These are phyloP conservation scores for Aspergillus saccharolyticus DNA, from an alignment of 495 filamentous ascomycete species.

Conservation along the genomic window DNA sequence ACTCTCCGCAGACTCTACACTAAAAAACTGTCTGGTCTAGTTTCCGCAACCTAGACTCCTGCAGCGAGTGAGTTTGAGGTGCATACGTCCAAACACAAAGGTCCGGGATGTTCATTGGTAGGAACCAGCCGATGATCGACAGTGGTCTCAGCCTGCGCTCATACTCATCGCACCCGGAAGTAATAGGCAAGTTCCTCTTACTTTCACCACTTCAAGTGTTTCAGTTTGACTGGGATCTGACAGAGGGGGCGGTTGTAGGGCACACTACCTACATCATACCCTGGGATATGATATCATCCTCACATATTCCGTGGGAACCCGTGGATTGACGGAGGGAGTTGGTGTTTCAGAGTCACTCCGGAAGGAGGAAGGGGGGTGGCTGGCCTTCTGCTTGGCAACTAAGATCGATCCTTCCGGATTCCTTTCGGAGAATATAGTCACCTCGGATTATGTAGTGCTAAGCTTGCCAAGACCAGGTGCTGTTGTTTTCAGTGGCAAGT, in stretches of 20 bases:
- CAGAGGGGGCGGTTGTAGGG: not conserved
- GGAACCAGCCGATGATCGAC: not conserved
- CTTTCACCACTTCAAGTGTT: not conserved
- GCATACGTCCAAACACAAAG: too few relatives aligned
- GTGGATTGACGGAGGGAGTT: too few relatives aligned
- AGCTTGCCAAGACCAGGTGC: not conserved
- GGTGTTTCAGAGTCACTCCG: too few relatives aligned
- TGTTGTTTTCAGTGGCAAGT: too few relatives aligned
- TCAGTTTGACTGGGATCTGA: not conserved
- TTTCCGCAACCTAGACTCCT: too few relatives aligned
- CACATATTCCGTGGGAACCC: too few relatives aligned
- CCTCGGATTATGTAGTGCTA: not conserved
- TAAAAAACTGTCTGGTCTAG: too few relatives aligned
- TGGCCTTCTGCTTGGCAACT: not conserved
- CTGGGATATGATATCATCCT: too few relatives aligned
- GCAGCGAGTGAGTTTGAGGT: too few relatives aligned
- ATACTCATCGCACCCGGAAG: not conserved
- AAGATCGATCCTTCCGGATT: not conserved
- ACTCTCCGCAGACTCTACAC: too few relatives aligned
- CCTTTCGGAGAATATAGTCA: not conserved
- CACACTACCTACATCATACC: too few relatives aligned
- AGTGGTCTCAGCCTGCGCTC: not conserved
- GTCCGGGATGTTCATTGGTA: too few relatives aligned
- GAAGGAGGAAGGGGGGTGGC: not conserved
- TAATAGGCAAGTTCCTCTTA: not conserved